Conservation (phyloP, 2,329 filamentous ascomycete species). For the Sarocladium brachiariae region DNA sequence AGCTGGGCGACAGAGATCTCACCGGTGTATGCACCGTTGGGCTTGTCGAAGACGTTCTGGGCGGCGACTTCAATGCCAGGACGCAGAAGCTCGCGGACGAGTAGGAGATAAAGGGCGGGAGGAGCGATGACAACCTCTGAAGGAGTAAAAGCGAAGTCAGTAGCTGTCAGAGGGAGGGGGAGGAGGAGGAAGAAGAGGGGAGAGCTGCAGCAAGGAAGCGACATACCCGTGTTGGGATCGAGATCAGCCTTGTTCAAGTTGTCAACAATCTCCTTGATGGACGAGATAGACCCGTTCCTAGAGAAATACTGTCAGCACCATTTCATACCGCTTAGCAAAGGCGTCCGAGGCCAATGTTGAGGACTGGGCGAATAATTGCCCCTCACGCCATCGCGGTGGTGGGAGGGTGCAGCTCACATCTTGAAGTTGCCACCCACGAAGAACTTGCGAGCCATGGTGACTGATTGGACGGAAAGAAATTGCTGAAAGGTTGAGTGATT, state of each 20-base stretch:
- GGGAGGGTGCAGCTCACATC: conserved; percentile 59
- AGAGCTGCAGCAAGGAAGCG: not conserved
- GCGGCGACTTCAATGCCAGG: conserved; percentile 76
- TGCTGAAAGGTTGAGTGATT: conserved; percentile 4
- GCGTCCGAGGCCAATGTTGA: not conserved
- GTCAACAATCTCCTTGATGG: conserved; percentile 84
- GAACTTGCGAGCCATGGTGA: conserved; percentile 89
- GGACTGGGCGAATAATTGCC: not conserved
- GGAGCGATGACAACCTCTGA: conserved; percentile 92
- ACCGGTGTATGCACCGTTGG: conserved; percentile 93
- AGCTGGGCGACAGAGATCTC: conserved; percentile 92
- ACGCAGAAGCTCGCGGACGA: conserved; percentile 73
- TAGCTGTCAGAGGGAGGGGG: conserved; percentile 10
- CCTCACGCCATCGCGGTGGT: conserved; percentile 7
- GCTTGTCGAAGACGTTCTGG: conserved; percentile 97
- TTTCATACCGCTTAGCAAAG: not conserved
- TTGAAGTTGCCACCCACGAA: conserved; percentile 99
- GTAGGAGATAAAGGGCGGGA: conserved; percentile 81
- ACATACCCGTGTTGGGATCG: conserved; percentile 66
- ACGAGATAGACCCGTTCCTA: conserved; percentile 89
- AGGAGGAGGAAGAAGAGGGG: too few species aligned
- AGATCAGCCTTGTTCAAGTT: conserved; percentile 83
- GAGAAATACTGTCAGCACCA: not conserved
- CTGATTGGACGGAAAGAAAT: conserved; percentile 19
- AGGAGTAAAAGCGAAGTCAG: not conserved